phyloP scores from a whole-genome alignment of 2,329 filamentous ascomycete species.

The Epichloe glyceriae region DNA sequence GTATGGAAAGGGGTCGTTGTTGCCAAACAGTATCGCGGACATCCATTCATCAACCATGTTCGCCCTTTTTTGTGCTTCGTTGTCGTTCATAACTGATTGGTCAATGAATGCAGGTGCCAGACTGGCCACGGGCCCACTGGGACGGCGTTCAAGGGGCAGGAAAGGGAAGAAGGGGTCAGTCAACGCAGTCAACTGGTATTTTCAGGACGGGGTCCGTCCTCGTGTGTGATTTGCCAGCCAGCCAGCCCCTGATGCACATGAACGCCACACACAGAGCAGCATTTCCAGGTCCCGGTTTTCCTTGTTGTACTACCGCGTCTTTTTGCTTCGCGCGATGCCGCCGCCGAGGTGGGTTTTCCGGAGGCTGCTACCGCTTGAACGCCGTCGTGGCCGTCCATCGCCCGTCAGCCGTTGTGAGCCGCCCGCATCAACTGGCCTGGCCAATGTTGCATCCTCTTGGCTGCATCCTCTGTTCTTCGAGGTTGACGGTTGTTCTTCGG shows the following conservation, averaged over 20 bases:
- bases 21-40: too few relatives aligned
- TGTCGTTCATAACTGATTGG: not conserved
- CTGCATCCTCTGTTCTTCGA: too few relatives aligned
- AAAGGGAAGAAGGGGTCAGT: not conserved
- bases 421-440: too few relatives aligned
- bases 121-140: not conserved
- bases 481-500: too few relatives aligned
- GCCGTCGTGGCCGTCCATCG: not conserved
- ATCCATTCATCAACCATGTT: too few relatives aligned
- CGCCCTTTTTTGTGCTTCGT: too few relatives aligned
- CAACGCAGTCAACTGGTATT: not conserved
- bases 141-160: not conserved
- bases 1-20: too few relatives aligned
- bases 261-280: too few relatives aligned
- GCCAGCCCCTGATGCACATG: not conserved
- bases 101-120: not conserved
- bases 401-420: too few relatives aligned
- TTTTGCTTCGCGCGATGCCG: not conserved
- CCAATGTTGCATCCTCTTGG: too few relatives aligned
- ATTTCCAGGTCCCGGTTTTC: too few relatives aligned
- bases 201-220: not conserved
- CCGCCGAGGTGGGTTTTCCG: not conserved
- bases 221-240: not conserved
- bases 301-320: not conserved
- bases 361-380: not conserved